Percentiles rank a stretch among this genome's conserved stretches.
phyloP scores from a whole-genome alignment of 441 rosid species.

The Gossypium lobatum region DNA sequence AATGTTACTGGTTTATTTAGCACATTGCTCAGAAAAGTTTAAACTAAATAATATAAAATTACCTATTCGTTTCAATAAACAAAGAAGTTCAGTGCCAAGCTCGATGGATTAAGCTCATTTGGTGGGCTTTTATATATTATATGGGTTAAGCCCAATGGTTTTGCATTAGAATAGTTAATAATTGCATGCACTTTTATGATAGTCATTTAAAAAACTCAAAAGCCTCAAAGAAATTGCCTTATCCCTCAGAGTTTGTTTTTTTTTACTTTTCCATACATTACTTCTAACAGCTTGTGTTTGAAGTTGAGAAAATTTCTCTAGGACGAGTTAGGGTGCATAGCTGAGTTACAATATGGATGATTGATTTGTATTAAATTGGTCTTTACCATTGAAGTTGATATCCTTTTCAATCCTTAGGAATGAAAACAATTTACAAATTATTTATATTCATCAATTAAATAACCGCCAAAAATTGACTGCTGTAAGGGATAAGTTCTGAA shows the following conservation, averaged over 20 bases:
- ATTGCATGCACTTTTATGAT: not conserved
- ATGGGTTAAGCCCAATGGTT: not conserved
- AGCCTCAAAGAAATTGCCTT: not conserved
- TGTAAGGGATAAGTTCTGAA: not conserved
- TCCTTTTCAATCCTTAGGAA: not conserved
- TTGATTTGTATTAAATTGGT: not conserved
- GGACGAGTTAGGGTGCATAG: not conserved
- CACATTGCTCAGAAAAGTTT: not conserved
- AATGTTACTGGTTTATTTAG: not conserved
- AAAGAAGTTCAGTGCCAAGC: not conserved
- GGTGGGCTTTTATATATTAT: not conserved
- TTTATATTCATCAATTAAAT: not conserved
- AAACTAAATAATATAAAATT: not conserved
- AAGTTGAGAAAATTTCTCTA: conserved; percentile 5
- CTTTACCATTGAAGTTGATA: not conserved
- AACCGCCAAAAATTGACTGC: not conserved
- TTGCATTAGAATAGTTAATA: not conserved
- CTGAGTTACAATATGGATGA: not conserved
- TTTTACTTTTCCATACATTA: not conserved
- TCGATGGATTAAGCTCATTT: not conserved
- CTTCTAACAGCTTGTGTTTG: not conserved
- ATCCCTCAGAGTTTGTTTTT: not conserved
- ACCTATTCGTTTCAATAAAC: not conserved
- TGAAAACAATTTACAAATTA: not conserved
- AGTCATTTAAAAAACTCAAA: too few species aligned